Evolutionary conservation across 352 stramenopile species (phyloP), one percentile per base, ranked within the genome.

Genomic region (Phytophthora vignae): DNA sequence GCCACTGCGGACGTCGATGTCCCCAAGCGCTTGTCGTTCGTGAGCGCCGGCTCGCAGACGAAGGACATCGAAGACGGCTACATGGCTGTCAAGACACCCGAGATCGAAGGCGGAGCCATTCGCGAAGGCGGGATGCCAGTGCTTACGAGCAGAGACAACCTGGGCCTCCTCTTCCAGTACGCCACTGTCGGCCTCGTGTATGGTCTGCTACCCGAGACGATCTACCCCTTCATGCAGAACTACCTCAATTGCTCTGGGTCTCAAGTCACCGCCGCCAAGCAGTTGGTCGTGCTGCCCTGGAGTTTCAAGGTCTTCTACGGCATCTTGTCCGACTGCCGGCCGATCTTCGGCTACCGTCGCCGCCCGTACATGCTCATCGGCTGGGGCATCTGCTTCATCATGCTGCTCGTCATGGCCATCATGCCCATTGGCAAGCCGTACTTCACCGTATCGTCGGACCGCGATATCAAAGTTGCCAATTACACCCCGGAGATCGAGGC

Each of bases 201-300:
- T 42, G 81, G 81, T 19, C 52, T 69, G 29, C 53, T 90, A 10
- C 81, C 83, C 0, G 49, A 33, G 6, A 88, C 73, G 19, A 78
- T 91, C 59, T 87, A 88, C 61, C 42, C 42, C 4, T 49, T 49
- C 42, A n/a, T 49, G 42, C 42, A 49, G 15, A 8, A 49, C 14
- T 49, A 49, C 42, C 42, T 49, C 42, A 49, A 49, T 15, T 49
- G 42, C 15, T 49, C 12, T 15, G 42, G 12, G 10, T 44, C 38
- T 12, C 38, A 44, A 17, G 38, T 44, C 38, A 49, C 42, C 4
- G 15, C 42, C 4, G 42, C 42, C 12, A 15, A 42, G 11, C 36
- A 42, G 4, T 55, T 93, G 19, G 69, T 92, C 2, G 77, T 80
- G 52, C 64, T 93, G 7, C 84, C 82, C 8, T 95, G 85, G 85